These are phyloP conservation scores for Saccharomycopsis sp. DNA, from an alignment of 805 yeast species.

Conservation along the genomic window DNA sequence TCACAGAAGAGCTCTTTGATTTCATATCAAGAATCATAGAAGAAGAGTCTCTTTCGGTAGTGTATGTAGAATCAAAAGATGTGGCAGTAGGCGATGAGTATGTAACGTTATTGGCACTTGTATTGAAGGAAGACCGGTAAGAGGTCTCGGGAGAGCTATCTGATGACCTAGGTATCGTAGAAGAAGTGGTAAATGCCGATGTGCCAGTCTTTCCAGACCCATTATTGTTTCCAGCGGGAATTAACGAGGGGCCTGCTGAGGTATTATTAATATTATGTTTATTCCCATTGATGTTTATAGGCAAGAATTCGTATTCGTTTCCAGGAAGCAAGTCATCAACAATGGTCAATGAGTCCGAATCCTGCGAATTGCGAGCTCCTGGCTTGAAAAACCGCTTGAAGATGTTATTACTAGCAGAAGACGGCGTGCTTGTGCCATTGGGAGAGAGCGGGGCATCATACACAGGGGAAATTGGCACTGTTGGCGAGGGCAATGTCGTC, in stretches of 20 bases:
- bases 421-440: not conserved
- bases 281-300: not conserved
- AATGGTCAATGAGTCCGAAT: constrained; percentile 6
- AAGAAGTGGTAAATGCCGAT: not conserved
- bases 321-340: constrained; percentile 8
- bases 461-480: not conserved
- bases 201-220: not conserved
- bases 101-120: not conserved
- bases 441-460: not conserved
- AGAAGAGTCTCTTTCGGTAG: not conserved
- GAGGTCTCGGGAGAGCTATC: constrained; percentile 3
- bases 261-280: not conserved
- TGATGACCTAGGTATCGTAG: not conserved
- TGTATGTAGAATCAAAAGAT: not conserved
- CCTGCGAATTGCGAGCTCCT: not conserved
- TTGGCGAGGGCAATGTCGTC: not conserved
- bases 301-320: not conserved
- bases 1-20: not conserved
- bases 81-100: not conserved
- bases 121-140: constrained; percentile 4
- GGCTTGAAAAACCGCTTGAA: constrained; percentile 9
- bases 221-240: not conserved
- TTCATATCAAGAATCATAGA: not conserved
- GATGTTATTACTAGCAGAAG: not conserved
- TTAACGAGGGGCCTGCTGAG: not conserved